Conservation (phyloP, 306 rosid species). For the Dalbergia cultrata region DNA sequence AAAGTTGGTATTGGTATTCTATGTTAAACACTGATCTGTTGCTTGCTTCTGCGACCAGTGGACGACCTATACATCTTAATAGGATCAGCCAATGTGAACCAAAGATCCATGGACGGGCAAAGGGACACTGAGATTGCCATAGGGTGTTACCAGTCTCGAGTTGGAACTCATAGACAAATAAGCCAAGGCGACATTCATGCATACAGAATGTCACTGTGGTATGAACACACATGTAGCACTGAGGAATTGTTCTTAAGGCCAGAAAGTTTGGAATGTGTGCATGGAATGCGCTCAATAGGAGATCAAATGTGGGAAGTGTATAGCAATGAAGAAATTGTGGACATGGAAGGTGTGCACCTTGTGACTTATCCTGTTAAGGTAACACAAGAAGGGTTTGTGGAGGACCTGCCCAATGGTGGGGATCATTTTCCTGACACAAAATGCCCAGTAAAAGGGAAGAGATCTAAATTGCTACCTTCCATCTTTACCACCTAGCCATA, state of each 20-base stretch:
- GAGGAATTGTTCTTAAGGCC: conserved; percentile 55
- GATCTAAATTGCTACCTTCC: conserved; percentile 69
- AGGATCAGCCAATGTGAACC: conserved; percentile 98
- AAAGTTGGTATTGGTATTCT: not conserved
- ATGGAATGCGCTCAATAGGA: conserved; percentile 55
- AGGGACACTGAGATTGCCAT: conserved; percentile 94
- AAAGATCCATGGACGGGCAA: conserved; percentile 92
- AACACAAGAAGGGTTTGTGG: conserved; percentile 57
- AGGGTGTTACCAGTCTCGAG: conserved; percentile 72
- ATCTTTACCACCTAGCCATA: conserved; percentile 68
- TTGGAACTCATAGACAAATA: conserved; percentile 30
- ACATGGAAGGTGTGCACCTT: conserved; percentile 88
- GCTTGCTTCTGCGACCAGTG: conserved; percentile 58
- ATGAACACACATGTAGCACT: conserved; percentile 69
- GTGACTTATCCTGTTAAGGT: conserved; percentile 76
- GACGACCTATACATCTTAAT: conserved; percentile 86
- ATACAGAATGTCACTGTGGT: conserved; percentile 85
- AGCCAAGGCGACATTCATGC: conserved; percentile 61
- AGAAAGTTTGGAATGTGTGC: conserved; percentile 54
- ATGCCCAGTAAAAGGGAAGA: conserved; percentile 65
- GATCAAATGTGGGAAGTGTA: conserved; percentile 72
- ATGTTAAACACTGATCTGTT: conserved; percentile 29
- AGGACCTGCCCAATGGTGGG: conserved; percentile 50
- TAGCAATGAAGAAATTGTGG: conserved; percentile 63
- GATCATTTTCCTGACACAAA: conserved; percentile 84